A percentile compares a stretch with the other conserved stretches of the same genome.
phyloP scores from a whole-genome alignment of 805 yeast genomes.

The Saccharomyces mikatae region DNA sequence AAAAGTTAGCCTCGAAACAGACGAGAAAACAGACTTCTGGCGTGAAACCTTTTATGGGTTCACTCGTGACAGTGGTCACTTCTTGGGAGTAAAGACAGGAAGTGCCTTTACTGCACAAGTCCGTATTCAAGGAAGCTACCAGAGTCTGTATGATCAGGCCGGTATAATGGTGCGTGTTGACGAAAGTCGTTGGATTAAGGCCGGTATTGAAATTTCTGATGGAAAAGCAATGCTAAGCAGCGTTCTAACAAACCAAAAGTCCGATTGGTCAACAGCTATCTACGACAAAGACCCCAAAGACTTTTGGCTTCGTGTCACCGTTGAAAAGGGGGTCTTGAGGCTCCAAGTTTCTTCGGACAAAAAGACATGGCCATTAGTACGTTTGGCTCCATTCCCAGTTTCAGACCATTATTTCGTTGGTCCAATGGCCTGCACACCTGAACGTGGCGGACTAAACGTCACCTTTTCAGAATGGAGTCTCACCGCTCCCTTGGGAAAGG shows the following conservation, averaged over 20 bases:
- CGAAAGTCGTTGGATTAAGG: constrained; percentile 2
- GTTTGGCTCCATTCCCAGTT: constrained; percentile 1
- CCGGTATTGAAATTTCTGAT: constrained; percentile 5
- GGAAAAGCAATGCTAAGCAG: constrained; percentile 5
- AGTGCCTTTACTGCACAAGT: constrained; percentile 3
- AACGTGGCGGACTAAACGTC: constrained; percentile 3
- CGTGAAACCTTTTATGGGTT: constrained; percentile 3
- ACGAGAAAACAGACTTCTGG: constrained; percentile 1
- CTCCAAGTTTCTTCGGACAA: constrained; percentile 1
- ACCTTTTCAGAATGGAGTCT: constrained; percentile 4
- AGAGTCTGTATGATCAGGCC: constrained; percentile 2
- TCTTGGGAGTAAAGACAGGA: constrained; percentile 1
- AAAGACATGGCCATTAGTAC: constrained; percentile 4
- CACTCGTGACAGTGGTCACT: constrained; percentile 3
- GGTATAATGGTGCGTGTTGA: constrained; percentile 4
- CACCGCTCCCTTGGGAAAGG: not conserved
- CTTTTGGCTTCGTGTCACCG: constrained; percentile 3
- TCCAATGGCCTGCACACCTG: constrained; percentile 5
- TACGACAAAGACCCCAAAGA: not conserved
- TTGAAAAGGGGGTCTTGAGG: constrained; percentile 1
- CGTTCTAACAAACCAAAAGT: constrained; percentile 1
- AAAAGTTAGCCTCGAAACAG: not conserved
- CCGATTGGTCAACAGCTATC: constrained; percentile 4
- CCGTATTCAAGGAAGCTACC: constrained; percentile 2
- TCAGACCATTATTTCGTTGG: constrained; percentile 3